phyloP scores from a whole-genome alignment of 1,284 basidiomycete genomes.

The Ganoderma boninense region DNA sequence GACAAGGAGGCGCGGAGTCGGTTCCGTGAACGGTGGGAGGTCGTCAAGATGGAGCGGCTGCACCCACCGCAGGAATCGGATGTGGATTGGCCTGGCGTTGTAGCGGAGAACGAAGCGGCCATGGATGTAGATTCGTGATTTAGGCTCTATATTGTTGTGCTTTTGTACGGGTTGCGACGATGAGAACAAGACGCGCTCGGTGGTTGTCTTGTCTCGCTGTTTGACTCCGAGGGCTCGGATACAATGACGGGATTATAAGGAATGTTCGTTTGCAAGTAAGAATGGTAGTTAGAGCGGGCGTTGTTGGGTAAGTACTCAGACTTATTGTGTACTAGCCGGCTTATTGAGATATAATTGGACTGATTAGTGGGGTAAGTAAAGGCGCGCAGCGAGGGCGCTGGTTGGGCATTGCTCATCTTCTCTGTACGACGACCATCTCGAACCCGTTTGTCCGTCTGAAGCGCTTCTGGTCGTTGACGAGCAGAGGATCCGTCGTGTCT shows the following conservation, averaged over 20 bases:
- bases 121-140: conserved; percentile 26
- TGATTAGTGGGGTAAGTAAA: conserved; percentile 17
- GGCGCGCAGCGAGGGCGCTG: conserved; percentile 14
- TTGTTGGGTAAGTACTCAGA: conserved; percentile 10
- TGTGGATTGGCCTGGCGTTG: conserved; percentile 1
- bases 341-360: not conserved
- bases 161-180: conserved; percentile 3
- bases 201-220: not conserved
- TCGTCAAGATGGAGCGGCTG: conserved; percentile 29
- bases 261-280: conserved; percentile 23
- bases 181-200: not conserved
- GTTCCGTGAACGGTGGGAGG: conserved; percentile 33
- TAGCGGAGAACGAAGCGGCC: conserved; percentile 7
- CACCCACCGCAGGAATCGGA: conserved; percentile 14
- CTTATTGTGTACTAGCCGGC: not conserved
- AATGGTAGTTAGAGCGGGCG: conserved; percentile 1
- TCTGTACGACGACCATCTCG: conserved; percentile 26
- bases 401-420: conserved; percentile 27
- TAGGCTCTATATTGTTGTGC: conserved; percentile 14
- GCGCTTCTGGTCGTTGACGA: conserved; percentile 32
- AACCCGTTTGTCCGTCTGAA: conserved; percentile 30
- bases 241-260: conserved; percentile 2
- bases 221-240: not conserved
- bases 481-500: conserved; percentile 60
- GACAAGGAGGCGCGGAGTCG: conserved; percentile 52